phyloP scores from a whole-genome alignment of 23 red algal species.

The Cyanidiococcus yangmingshanensis region DNA sequence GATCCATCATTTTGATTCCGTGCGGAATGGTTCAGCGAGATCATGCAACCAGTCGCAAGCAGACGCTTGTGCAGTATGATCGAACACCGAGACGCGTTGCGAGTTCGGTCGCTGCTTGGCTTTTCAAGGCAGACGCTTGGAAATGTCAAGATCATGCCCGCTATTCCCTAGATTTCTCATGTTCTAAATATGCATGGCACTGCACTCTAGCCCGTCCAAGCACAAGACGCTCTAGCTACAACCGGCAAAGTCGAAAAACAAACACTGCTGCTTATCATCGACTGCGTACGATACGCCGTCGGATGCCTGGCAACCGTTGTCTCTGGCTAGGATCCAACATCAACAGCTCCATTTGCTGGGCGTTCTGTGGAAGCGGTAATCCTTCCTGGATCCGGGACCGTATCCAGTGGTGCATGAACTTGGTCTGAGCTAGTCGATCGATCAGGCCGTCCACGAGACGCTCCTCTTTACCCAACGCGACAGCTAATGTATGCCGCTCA shows the following conservation, averaged over 20 bases:
- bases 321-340: background rate
- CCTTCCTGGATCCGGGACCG: background rate
- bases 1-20: no score
- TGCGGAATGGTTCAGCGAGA: no score
- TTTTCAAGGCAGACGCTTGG: no score
- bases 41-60: no score
- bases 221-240: background rate
- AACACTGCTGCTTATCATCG: background rate
- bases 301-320: background rate
- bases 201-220: no score
- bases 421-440: background rate
- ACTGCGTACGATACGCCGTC: background rate
- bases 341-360: conserved; percentile 9
- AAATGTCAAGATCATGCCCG: background rate
- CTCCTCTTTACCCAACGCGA: background rate
- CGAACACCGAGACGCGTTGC: no score
- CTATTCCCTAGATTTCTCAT: background rate
- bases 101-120: no score
- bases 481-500: background rate
- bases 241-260: background rate
- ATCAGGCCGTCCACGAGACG: background rate
- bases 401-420: background rate
- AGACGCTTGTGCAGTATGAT: no score
- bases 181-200: background rate
- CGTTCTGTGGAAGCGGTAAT: background rate